Evolutionary conservation across 2,329 filamentous ascomycete species (phyloP).

Genomic region (Calonectria ilicicola): DNA sequence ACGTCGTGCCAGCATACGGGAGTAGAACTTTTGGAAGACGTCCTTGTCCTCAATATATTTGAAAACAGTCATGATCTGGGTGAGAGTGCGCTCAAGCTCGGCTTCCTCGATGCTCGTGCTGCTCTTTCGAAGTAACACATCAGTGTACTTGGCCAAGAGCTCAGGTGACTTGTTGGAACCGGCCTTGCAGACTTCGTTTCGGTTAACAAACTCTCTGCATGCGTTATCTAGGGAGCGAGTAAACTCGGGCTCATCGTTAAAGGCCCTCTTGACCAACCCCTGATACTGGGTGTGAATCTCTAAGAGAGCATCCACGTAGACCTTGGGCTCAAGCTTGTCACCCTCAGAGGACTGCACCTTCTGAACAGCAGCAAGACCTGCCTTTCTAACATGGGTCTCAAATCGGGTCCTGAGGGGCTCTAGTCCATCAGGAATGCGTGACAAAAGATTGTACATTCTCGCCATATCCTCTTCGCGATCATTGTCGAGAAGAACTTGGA

Average conservation of each 20-base stretch:
- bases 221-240: slow-evolving; percentile 96
- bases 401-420: slow-evolving; percentile 90
- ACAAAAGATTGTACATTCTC: slow-evolving; percentile 93
- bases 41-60: slow-evolving; percentile 99
- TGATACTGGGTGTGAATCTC: slow-evolving; percentile 96
- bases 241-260: slow-evolving; percentile 96
- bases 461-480: slow-evolving; percentile 96
- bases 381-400: slow-evolving; percentile 92
- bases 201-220: slow-evolving; percentile 97
- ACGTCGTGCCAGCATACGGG: slow-evolving; percentile 93
- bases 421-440: slow-evolving; percentile 89
- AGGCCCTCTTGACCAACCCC: slow-evolving; percentile 89
- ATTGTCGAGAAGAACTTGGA: slow-evolving; percentile 92
- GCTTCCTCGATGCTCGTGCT: slow-evolving; percentile 93
- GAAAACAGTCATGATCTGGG: slow-evolving; percentile 99
- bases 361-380: slow-evolving; percentile 87
- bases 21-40: slow-evolving; percentile 99
- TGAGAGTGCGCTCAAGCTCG: slow-evolving; percentile 88
- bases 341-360: slow-evolving; percentile 89
- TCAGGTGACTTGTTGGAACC: slow-evolving; percentile 96
- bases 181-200: slow-evolving; percentile 94
- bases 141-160: slow-evolving; percentile 93
- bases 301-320: slow-evolving; percentile 94
- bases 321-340: slow-evolving; percentile 93
- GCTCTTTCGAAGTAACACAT: slow-evolving; percentile 92